These are phyloP conservation scores for Termitomyces sp. DNA, from an alignment of 768 basidiomycete genomes.

Conservation along the genomic window DNA sequence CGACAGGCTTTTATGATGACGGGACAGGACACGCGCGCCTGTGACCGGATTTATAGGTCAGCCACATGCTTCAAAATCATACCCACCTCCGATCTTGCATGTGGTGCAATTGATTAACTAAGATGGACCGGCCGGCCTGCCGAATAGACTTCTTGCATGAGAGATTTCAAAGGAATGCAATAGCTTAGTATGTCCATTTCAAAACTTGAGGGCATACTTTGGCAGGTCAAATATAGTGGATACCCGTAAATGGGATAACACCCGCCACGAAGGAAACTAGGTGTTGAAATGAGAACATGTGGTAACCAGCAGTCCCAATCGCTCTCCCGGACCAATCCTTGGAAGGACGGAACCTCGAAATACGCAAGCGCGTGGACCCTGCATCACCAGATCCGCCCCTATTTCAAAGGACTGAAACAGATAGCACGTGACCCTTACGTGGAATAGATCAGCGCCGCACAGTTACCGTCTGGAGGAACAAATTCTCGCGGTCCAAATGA, in stretches of 20 bases:
- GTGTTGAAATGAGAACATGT: background rate
- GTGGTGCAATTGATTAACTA: background rate
- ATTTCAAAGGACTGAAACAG: background rate
- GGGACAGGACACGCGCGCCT: background rate
- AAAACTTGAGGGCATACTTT: background rate
- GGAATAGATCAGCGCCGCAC: background rate
- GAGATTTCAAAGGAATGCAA: background rate
- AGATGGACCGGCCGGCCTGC: background rate
- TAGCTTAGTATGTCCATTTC: background rate
- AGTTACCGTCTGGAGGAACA: too few species aligned
- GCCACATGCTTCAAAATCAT: constrained; percentile 1
- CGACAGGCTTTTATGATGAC: background rate
- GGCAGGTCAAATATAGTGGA: background rate
- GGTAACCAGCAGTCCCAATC: background rate
- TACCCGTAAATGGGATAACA: background rate
- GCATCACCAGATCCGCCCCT: background rate
- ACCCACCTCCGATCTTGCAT: background rate
- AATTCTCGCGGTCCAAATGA: too few species aligned
- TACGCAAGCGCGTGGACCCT: too few species aligned
- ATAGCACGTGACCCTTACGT: background rate
- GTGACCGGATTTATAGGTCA: constrained; percentile 5
- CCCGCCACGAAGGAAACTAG: background rate
- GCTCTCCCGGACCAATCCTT: background rate
- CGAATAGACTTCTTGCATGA: background rate
- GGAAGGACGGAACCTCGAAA: background rate